Base-by-base conservation (phyloP, 2,329 filamentous ascomycete genomes). In the Camillea tinctor region DNA sequence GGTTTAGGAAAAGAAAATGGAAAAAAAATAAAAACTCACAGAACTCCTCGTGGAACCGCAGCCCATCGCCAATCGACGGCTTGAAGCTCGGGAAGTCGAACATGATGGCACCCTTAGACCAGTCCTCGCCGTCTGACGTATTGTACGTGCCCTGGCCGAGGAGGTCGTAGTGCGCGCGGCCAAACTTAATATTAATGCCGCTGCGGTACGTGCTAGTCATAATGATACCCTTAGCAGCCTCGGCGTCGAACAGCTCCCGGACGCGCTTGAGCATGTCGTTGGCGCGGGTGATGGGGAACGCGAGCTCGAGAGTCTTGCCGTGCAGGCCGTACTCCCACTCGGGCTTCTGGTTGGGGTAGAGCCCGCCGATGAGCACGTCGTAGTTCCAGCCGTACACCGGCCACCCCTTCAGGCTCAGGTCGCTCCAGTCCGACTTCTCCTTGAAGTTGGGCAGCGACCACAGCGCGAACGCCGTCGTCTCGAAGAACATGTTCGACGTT, bases 331-430 rank as follows among this genome's bases (percentile, higher is more conserved):
- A 76, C n/a, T 83, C 81, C 80, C 80, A 83, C 62, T 81, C 75
- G 4, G 80, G 76, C 56, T 75, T 75, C 67, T 81, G 78, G 56
- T 76, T 77, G 7, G 74, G 78, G 66, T 82, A 83, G 19, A 83
- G 68, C 0, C 81, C 81, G 17, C 81, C 81, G 60, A 83, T 83
- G 15, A 83, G 73, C 9, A 83, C 79, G 66, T 83, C 80, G 66
- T 83, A 81, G 71, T 82, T 81, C 75, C 77, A 82, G 11, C 81
- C 81, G 63, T 81, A 81, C 23, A 83, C 80, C 17, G 81, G 81
- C 79, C 80, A 83, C 3, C 73, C 62, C 0, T 15, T 11, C 36
- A 66, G 66, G 58, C 83, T 77, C n/a, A 72, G 62, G 56, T 73
- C 57, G 36, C 36, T 44, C 69, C 80, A 73, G 26, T 78, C 82